Evolutionary conservation across 257 asterid species (phyloP), one percentile per base, ranked within the genome.

Genomic region (Perilla frutescens): DNA sequence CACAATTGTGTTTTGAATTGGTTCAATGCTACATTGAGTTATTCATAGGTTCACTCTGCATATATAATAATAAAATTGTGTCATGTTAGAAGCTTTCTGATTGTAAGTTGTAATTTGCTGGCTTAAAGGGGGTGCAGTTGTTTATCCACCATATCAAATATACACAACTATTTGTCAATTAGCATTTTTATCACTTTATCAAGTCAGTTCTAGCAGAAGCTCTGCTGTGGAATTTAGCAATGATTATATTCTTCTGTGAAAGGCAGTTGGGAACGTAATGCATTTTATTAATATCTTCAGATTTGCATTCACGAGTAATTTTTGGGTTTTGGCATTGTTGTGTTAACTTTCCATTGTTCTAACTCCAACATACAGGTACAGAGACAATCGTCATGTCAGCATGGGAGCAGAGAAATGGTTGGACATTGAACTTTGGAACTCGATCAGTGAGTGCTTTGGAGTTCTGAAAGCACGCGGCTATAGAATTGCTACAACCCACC

Each of bases 371-470:
- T 78, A 75, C 80, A 94, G 99, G 88, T 94, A 90, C 74, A 86
- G 85, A 80, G 96, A 88, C 74, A 91, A 92, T 72, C 97, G 97
- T 8, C 99, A 94, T 80, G 98, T 94, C 45, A 94, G 99, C 87
- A 91, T 87, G 96, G 99, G 99, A 71, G 97, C 99, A 14, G 97
- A 94, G 87, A 94, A 90, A 81, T 94, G 99, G 99, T 81, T 94
- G 86, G 99, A 94, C 72, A 90, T 94, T 40, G 99, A 94, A 76
- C 85, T 89, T n/a, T 94, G 99, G 99, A 66, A 79, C 79, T 90
- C 97, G 41, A 78, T 87, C 58, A 72, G 79, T 32, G 93, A 88
- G 71, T 94, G 99, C 85, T 91, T 90, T 68, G 83, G 68, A 65
- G 78, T 81, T 82, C 87, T 94, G 65, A 91, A 88, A 80, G 89